Conservation (phyloP, 106 monocot genomes). For the Triglochin maritima region DNA sequence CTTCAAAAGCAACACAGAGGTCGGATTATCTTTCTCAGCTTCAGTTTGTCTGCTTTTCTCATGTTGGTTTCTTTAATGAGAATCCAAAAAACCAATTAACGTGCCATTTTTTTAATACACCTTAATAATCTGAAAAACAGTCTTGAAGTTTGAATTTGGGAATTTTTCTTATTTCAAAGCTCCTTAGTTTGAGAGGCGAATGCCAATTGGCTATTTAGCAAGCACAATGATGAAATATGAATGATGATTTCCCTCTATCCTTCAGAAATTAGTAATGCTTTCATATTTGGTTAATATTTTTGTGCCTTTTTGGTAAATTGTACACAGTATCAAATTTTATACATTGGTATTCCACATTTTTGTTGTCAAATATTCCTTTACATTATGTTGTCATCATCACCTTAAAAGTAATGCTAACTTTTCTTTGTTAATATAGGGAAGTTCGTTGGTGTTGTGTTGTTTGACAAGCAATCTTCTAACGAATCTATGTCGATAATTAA, state of each 20-base stretch:
- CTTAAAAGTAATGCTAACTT: neutral
- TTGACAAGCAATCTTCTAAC: slow-evolving; percentile 14
- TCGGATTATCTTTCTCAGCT: slow-evolving; percentile 7
- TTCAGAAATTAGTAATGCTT: too few species aligned
- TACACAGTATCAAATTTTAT: neutral
- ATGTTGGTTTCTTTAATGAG: neutral
- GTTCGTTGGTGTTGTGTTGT: slow-evolving; percentile 52
- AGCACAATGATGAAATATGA: too few species aligned
- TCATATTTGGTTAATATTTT: too few species aligned
- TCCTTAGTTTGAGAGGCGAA: too few species aligned
- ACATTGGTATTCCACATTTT: neutral
- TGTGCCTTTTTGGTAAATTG: too few species aligned
- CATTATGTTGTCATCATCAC: neutral
- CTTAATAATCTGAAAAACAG: too few species aligned
- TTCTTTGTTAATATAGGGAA: slow-evolving; percentile 34
- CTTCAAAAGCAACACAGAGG: slow-evolving; percentile 47
- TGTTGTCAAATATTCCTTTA: neutral
- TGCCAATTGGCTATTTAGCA: too few species aligned
- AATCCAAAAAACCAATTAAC: too few species aligned
- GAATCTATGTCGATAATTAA: slow-evolving; percentile 22
- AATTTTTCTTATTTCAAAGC: too few species aligned
- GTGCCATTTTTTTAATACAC: too few species aligned
- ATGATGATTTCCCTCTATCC: too few species aligned
- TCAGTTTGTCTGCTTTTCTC: neutral
- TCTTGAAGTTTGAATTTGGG: too few species aligned